Percentiles rank a stretch among this genome's conserved stretches.
Evolutionary conservation across 1,284 basidiomycete genomes (phyloP).

Genomic region (Phlebopus sp.): DNA sequence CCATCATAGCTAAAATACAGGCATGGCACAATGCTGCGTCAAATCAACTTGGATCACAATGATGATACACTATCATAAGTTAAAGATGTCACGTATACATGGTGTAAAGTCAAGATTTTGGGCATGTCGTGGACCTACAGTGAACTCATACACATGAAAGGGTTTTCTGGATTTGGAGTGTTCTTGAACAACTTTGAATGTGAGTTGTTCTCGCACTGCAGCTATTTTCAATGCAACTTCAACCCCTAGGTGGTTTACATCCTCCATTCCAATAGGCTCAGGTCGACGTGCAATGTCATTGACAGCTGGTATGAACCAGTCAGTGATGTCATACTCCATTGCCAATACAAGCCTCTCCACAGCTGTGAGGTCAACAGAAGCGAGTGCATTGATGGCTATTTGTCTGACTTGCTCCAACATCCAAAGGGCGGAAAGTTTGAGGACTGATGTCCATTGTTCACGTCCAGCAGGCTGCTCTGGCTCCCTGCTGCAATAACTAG

Average conservation of each 20-base stretch:
- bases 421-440: constrained; percentile 17
- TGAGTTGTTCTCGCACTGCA: constrained; percentile 15
- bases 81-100: too few relatives aligned
- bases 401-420: constrained; percentile 4
- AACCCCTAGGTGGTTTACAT: constrained; percentile 10
- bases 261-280: constrained; percentile 8
- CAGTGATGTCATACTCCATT: constrained; percentile 1
- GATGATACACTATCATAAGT: too few relatives aligned
- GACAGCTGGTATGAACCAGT: constrained; percentile 17
- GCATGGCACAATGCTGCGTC: too few relatives aligned
- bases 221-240: constrained; percentile 17
- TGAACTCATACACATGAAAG: too few relatives aligned
- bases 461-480: neutral
- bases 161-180: too few relatives aligned
- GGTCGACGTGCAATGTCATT: constrained; percentile 12
- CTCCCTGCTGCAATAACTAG: constrained; percentile 1
- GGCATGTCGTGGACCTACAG: too few relatives aligned
- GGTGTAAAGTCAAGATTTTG: too few relatives aligned
- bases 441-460: constrained; percentile 13
- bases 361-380: neutral
- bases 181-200: too few relatives aligned
- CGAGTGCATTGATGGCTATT: neutral
- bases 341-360: constrained; percentile 10
- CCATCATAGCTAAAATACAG: too few relatives aligned
- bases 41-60: too few relatives aligned